Conservation (phyloP, 2,329 filamentous ascomycete species). For the Neonectria ditissima region DNA sequence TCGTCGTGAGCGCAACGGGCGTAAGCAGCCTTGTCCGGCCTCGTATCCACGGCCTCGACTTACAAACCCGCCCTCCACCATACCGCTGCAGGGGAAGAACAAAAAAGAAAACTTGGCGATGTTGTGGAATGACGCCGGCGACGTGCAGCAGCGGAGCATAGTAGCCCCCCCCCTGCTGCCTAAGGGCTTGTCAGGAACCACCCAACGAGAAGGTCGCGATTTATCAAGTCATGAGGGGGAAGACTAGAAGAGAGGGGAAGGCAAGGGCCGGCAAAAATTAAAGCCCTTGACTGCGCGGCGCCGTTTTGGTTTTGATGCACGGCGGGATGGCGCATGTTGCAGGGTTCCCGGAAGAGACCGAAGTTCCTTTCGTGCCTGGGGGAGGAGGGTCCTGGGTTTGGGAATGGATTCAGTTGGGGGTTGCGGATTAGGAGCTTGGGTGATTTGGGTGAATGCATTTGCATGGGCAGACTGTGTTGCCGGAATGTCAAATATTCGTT, state of each 20-base stretch:
- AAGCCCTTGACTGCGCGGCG: background rate
- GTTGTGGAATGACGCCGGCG: background rate
- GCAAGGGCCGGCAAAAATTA: background rate
- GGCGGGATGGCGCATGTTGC: conserved; percentile 4
- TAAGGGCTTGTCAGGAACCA: conserved; percentile 10
- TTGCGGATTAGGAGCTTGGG: background rate
- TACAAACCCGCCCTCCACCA: background rate
- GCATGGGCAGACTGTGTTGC: background rate
- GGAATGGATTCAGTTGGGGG: background rate
- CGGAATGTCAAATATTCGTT: background rate
- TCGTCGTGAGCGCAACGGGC: background rate
- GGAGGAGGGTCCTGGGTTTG: conserved; percentile 18
- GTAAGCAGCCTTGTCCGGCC: background rate
- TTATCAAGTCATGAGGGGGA: background rate
- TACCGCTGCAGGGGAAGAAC: background rate
- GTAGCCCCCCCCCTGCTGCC: conserved; percentile 29
- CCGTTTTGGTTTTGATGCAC: background rate
- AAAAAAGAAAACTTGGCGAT: background rate
- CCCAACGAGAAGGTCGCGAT: background rate
- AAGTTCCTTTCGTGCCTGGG: conserved; percentile 29
- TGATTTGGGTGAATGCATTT: background rate
- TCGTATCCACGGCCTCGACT: conserved; percentile 5
- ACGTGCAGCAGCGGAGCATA: background rate
- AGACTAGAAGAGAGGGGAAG: background rate
- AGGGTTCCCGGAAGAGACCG: conserved; percentile 7